Base-by-base conservation (phyloP, 768 basidiomycete species). In the Infundibulicybe gibba region DNA sequence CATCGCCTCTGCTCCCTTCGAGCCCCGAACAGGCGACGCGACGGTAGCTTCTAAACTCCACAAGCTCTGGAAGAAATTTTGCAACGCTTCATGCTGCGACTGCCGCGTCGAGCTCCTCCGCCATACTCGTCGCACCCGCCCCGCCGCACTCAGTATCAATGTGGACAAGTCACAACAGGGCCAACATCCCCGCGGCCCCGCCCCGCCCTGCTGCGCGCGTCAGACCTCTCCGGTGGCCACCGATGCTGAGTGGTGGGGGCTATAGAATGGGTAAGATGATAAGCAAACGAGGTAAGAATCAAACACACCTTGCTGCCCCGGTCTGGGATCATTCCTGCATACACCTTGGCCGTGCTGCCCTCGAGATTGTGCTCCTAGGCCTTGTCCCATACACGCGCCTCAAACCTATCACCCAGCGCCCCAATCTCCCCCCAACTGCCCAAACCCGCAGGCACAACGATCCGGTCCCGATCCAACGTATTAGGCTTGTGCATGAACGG, bases 341-440 rank as follows among this genome's bases (percentile, higher is more conserved):
- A 97, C 54, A 90, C 61, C 54, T 74, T 80, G 60, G 73, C 82
- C 13, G 90, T 81, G 6, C 84, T 68, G 3, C 62, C 63, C 3
- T 69, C 76, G 12, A 92, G 61, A 53, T 92, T 88, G 33, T 71
- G 68, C 52, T 89, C 88, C 85, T 83, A 91, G 34, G 82, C 86
- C 48, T 88, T 86, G 3, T 83, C 87, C 83, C 85, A 88, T 40
- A 71, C 59, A 49, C 81, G 84, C 1, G 89, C 83, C 44, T 97
- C 93, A 56, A 97, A 99, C 1, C 90, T 89, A 34, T 98, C 97
- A 46, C 93, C 70, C 45, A 98, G 68, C 1, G 97, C 87, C 2
- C 77, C 72, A 48, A 97, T 95, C 71, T 97, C 97, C 0, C 94
- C 94, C 90, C 92, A 97, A 54, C 89, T 91, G 61, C 98, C 97